A percentile compares a stretch with the other conserved stretches of the same genome.
Conservation (phyloP, 257 asterid genomes). For the Paraleonurus japonicus region DNA sequence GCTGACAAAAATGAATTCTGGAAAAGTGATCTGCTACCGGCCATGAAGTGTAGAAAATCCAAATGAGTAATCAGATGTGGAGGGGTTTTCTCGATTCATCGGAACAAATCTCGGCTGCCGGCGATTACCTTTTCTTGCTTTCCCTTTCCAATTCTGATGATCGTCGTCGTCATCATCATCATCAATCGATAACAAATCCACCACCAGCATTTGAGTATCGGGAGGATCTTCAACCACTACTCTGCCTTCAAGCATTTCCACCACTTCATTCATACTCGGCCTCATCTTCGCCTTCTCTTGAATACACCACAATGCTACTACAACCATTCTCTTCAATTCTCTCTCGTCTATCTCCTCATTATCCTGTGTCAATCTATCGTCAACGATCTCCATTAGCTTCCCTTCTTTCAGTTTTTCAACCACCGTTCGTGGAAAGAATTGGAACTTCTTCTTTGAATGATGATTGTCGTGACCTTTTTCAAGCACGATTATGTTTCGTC, state of each 20-base stretch:
- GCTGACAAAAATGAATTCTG: background rate
- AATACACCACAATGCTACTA: constrained; percentile 71
- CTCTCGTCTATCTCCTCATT: constrained; percentile 38
- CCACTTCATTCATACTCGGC: constrained; percentile 70
- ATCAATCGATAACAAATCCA: constrained; percentile 42
- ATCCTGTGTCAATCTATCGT: constrained; percentile 41
- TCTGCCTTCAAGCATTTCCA: constrained; percentile 81
- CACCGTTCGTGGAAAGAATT: constrained; percentile 56
- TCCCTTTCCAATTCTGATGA: background rate
- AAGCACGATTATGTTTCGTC: constrained; percentile 38
- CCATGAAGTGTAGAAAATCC: constrained; percentile 36
- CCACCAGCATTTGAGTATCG: constrained; percentile 44
- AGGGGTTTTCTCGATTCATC: constrained; percentile 29
- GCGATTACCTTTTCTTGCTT: background rate
- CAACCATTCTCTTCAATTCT: constrained; percentile 47
- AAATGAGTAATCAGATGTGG: constrained; percentile 41
- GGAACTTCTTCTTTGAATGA: constrained; percentile 40
- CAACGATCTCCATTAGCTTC: constrained; percentile 62
- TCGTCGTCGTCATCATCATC: constrained; percentile 24
- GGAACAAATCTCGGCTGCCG: constrained; percentile 31
- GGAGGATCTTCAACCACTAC: constrained; percentile 52
- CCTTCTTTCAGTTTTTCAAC: constrained; percentile 57
- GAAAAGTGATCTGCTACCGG: constrained; percentile 14
- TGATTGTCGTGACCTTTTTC: constrained; percentile 23
- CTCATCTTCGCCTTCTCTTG: constrained; percentile 63